These are phyloP conservation scores for Globisporangium apiculatum DNA, from an alignment of 352 stramenopile species.

Conservation along the genomic window DNA sequence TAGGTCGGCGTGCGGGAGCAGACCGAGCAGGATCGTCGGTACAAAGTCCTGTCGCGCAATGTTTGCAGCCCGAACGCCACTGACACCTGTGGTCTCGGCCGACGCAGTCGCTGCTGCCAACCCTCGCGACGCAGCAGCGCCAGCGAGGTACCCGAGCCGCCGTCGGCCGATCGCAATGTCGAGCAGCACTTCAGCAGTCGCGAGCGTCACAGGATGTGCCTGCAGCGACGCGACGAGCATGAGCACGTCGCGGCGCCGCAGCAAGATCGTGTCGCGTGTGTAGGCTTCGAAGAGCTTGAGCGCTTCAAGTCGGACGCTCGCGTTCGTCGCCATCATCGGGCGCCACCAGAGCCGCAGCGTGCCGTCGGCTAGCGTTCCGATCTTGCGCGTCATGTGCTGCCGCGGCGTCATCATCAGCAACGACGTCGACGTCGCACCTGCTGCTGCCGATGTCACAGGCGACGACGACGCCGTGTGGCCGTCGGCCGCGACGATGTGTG, in stretches of 20 bases:
- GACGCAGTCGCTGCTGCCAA: neutral
- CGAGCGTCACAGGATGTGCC: slow-evolving; percentile 38
- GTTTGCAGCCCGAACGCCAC: slow-evolving; percentile 27
- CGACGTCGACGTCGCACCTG: neutral
- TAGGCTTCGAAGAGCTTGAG: slow-evolving; percentile 69
- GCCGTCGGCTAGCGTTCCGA: slow-evolving; percentile 53
- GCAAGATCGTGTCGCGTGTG: slow-evolving; percentile 50
- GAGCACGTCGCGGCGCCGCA: slow-evolving; percentile 52
- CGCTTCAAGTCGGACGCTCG: slow-evolving; percentile 47
- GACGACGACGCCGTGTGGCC: neutral
- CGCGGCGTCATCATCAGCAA: slow-evolving; percentile 13
- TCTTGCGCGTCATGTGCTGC: slow-evolving; percentile 22
- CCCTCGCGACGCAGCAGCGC: too few relatives aligned
- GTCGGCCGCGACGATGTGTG: slow-evolving; percentile 28
- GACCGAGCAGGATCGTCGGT: slow-evolving; percentile 40
- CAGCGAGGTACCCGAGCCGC: slow-evolving; percentile 10
- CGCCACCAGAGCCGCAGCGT: slow-evolving; percentile 60
- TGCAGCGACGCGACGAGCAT: slow-evolving; percentile 54
- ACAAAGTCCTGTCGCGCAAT: slow-evolving; percentile 48
- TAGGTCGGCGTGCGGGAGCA: slow-evolving; percentile 39
- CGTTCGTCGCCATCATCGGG: slow-evolving; percentile 37
- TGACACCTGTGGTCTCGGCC: neutral
- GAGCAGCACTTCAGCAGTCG: slow-evolving; percentile 41
- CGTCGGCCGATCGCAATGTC: slow-evolving; percentile 60
- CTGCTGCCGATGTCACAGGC: too few relatives aligned